Evolutionary conservation across 2,329 filamentous ascomycete species (phyloP).

Genomic region (Periglandula ipomoeae): DNA sequence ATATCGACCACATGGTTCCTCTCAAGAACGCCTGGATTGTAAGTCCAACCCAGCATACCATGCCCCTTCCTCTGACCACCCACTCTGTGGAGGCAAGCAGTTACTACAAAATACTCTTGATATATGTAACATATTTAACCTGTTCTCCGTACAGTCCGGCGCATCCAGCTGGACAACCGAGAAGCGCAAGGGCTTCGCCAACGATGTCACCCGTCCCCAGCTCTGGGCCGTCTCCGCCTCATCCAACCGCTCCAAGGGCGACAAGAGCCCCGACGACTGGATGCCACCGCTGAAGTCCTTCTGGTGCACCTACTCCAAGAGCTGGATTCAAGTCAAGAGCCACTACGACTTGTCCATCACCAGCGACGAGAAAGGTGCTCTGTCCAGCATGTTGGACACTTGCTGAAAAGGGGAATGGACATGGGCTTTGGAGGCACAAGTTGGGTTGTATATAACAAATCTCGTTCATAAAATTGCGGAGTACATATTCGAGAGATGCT

Average conservation of each 20-base stretch:
- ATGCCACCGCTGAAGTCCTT: constrained; percentile 61
- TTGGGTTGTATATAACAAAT: not conserved
- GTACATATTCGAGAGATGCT: not conserved
- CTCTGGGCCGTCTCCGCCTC: constrained; percentile 70
- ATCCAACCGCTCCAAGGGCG: constrained; percentile 67
- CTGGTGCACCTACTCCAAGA: constrained; percentile 69
- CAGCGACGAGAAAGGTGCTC: constrained; percentile 59
- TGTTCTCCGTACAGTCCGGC: constrained; percentile 43
- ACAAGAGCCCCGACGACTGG: constrained; percentile 65
- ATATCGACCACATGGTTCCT: constrained; percentile 80
- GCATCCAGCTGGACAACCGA: constrained; percentile 62
- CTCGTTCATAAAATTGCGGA: not conserved
- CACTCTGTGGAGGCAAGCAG: not conserved
- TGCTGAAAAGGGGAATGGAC: constrained; percentile 15
- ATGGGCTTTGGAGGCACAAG: not conserved
- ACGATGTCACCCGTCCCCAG: constrained; percentile 67
- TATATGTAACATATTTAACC: not conserved
- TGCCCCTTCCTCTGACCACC: not conserved
- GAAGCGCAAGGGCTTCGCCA: constrained; percentile 61
- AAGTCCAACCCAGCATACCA: constrained; percentile 15
- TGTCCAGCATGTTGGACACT: constrained; percentile 34
- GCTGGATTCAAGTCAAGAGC: constrained; percentile 72
- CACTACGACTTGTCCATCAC: constrained; percentile 62
- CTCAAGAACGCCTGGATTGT: constrained; percentile 73
- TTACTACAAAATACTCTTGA: not conserved